These are phyloP conservation scores for Tuber brumale DNA, from an alignment of 495 filamentous ascomycete genomes.

Conservation along the genomic window DNA sequence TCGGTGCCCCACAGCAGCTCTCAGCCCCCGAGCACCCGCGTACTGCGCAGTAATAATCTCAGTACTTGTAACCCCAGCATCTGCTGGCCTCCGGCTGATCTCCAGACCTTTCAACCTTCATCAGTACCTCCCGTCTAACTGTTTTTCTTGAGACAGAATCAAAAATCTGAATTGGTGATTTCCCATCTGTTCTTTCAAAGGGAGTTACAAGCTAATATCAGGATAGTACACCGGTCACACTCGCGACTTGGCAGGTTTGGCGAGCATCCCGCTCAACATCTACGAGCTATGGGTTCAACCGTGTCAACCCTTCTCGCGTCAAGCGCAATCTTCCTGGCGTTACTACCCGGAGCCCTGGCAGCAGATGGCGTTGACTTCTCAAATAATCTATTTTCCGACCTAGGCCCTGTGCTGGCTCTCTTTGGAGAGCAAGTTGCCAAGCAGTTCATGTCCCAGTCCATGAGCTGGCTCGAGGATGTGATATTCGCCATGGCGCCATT, in stretches of 20 bases:
- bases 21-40: too few species aligned
- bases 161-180: not conserved
- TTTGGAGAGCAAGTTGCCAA: constrained; percentile 53
- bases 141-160: not conserved
- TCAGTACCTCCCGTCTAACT: not conserved
- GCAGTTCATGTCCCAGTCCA: constrained; percentile 54
- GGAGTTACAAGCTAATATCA: not conserved
- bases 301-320: not conserved
- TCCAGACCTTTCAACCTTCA: not conserved
- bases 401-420: constrained; percentile 48
- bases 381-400: constrained; percentile 48
- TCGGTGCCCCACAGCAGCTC: not conserved
- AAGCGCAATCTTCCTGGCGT: not conserved
- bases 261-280: not conserved
- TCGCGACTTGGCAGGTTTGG: not conserved
- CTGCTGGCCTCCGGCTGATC: not conserved
- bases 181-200: not conserved
- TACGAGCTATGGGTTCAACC: not conserved
- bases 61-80: not conserved
- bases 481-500: constrained; percentile 53
- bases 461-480: constrained; percentile 48
- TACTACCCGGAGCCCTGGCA: not conserved
- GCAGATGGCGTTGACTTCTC: constrained; percentile 46
- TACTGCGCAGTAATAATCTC: not conserved
- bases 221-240: not conserved